A percentile compares a stretch with the other conserved stretches of the same genome.
Evolutionary conservation across 305 asterid species (phyloP).

Genomic region (Fraxinus paxiana): DNA sequence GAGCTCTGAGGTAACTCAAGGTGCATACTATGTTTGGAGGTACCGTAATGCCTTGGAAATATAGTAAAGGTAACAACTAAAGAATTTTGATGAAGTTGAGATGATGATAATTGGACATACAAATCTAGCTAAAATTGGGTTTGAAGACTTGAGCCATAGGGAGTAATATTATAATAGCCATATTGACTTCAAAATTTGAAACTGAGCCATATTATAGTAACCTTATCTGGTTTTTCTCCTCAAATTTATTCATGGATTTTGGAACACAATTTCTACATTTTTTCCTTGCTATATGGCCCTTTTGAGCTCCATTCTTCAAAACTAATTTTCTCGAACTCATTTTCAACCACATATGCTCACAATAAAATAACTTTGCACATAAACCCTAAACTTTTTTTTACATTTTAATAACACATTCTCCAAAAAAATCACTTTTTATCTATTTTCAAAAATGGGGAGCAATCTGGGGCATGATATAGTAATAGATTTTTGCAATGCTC

Average conservation of each 20-base stretch:
- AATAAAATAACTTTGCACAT: neutral
- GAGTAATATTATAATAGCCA: neutral
- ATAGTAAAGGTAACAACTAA: neutral
- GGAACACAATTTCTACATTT: neutral
- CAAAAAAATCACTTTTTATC: neutral
- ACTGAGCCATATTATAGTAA: neutral
- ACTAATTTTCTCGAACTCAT: neutral
- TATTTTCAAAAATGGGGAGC: neutral
- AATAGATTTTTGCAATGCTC: neutral
- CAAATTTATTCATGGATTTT: neutral
- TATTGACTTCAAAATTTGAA: neutral
- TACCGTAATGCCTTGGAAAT: neutral
- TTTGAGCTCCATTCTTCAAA: neutral
- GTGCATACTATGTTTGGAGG: neutral
- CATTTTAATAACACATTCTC: neutral
- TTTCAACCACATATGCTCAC: neutral
- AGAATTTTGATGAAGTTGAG: neutral
- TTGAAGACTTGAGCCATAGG: neutral
- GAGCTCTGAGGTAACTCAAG: neutral
- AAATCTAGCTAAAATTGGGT: neutral
- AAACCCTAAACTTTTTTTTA: neutral
- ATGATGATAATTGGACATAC: neutral
- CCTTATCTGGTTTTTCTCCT: neutral
- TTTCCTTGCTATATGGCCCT: neutral
- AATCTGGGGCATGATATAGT: neutral